phyloP scores from a whole-genome alignment of 345 rosid species.

The Turritis glabra region DNA sequence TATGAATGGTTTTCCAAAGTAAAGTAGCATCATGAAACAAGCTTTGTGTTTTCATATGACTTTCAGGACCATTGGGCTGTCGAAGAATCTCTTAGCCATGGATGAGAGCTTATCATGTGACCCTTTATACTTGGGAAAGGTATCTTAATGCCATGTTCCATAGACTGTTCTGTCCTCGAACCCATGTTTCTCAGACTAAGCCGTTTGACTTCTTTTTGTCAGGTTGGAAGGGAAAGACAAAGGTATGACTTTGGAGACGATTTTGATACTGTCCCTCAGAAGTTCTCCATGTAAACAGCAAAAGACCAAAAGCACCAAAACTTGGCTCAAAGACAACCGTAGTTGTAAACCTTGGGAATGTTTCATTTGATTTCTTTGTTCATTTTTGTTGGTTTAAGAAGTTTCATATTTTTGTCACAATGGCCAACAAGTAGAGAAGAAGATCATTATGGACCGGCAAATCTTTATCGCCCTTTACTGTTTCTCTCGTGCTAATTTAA shows the following conservation, averaged over 20 bases:
- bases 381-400: slow-evolving; percentile 16
- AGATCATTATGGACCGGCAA: background rate
- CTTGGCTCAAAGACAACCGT: slow-evolving; percentile 11
- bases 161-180: slow-evolving; percentile 3
- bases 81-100: slow-evolving; percentile 76
- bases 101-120: slow-evolving; percentile 82
- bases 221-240: slow-evolving; percentile 92
- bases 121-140: slow-evolving; percentile 80
- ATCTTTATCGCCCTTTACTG: background rate
- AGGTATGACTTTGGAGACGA: slow-evolving; percentile 90
- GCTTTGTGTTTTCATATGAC: background rate
- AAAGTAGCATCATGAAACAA: slow-evolving; percentile 1
- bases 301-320: background rate
- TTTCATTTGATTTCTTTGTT: slow-evolving; percentile 1
- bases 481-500: background rate
- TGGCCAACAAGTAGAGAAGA: slow-evolving; percentile 24
- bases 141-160: slow-evolving; percentile 34
- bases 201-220: slow-evolving; percentile 14
- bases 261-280: slow-evolving; percentile 85
- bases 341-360: slow-evolving; percentile 11
- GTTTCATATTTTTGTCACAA: slow-evolving; percentile 20
- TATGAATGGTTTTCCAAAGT: background rate
- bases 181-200: slow-evolving; percentile 19
- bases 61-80: slow-evolving; percentile 76
- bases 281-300: slow-evolving; percentile 60